Percentiles rank a stretch among this genome's conserved stretches.
phyloP scores from a whole-genome alignment of 1,139 yeast genomes.

The Suhomyces yuchorum region DNA sequence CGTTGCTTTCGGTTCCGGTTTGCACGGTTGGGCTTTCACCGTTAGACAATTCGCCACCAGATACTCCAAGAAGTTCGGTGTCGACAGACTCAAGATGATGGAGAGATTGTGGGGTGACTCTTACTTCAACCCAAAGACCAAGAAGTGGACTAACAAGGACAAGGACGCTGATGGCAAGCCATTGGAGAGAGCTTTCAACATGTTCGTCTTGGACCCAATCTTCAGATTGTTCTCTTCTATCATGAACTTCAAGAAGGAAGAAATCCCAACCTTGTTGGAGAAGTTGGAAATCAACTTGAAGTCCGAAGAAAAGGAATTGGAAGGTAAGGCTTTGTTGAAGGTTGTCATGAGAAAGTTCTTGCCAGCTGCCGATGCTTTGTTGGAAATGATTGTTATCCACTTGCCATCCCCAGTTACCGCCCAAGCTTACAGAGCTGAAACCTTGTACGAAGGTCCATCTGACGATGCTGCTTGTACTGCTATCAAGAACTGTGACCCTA shows the following conservation, averaged over 20 bases:
- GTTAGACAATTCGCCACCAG: slow-evolving; percentile 98
- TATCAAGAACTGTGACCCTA: slow-evolving; percentile 98
- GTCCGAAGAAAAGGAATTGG: slow-evolving; percentile 94
- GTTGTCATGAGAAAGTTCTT: slow-evolving; percentile 99
- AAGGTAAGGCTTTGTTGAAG: slow-evolving; percentile 98
- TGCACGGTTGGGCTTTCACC: slow-evolving; percentile 99
- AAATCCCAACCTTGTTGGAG: slow-evolving; percentile 84
- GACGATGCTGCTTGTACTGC: slow-evolving; percentile 92
- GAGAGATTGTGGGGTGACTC: slow-evolving; percentile 99
- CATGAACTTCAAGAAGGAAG: slow-evolving; percentile 76
- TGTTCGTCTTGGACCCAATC: slow-evolving; percentile 98
- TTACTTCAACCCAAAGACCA: slow-evolving; percentile 99
- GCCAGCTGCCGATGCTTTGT: slow-evolving; percentile 99
- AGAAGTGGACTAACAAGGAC: slow-evolving; percentile 98
- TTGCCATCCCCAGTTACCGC: slow-evolving; percentile 99
- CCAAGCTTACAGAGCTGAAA: slow-evolving; percentile 98
- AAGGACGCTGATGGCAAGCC: slow-evolving; percentile 94
- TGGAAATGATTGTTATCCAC: slow-evolving; percentile 98
- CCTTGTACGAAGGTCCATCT: slow-evolving; percentile 98
- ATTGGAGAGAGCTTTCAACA: slow-evolving; percentile 99
- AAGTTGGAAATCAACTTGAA: slow-evolving; percentile 90
- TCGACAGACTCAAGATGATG: slow-evolving; percentile 97
- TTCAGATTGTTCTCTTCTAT: slow-evolving; percentile 75
- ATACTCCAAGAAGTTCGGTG: slow-evolving; percentile 99
- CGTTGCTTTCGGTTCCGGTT: slow-evolving; percentile 99